A percentile compares a stretch with the other conserved stretches of the same genome.
These are phyloP conservation scores for Chloromonas sp. DNA, from an alignment of 163 green algal species.

Conservation along the genomic window DNA sequence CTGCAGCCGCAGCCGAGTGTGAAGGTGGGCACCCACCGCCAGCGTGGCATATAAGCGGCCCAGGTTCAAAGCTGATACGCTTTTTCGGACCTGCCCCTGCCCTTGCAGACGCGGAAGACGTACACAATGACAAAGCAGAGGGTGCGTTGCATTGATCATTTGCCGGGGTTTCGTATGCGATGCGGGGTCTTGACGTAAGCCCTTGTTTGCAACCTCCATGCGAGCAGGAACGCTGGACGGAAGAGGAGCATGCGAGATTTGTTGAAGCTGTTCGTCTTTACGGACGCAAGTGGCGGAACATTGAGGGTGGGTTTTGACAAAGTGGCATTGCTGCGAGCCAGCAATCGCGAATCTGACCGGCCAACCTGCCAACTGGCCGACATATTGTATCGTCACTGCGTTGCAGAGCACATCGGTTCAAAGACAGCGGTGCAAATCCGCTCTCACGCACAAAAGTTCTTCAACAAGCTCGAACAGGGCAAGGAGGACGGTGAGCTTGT, in stretches of 20 bases:
- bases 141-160: conserved; percentile 8
- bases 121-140: conserved; percentile 54
- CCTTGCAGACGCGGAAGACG: conserved; percentile 41
- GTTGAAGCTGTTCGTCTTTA: conserved; percentile 68
- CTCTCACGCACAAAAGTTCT: conserved; percentile 95
- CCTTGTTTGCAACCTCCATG: too few species aligned
- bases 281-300: conserved; percentile 81
- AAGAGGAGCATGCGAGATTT: conserved; percentile 69
- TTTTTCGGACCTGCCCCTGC: too few species aligned
- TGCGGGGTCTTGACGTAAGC: too few species aligned
- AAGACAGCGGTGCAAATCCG: conserved; percentile 94
- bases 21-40: too few species aligned
- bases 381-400: neutral
- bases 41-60: too few species aligned
- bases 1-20: too few species aligned
- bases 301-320: conserved; percentile 60
- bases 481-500: conserved; percentile 23
- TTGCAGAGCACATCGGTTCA: conserved; percentile 81
- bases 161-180: too few species aligned
- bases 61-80: too few species aligned
- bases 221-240: conserved; percentile 46
- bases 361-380: too few species aligned
- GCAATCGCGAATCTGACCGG: too few species aligned
- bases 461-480: conserved; percentile 81
- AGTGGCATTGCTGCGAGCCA: neutral